Conservation (phyloP, 129 eudicot genomes). For the Calendula officinalis region DNA sequence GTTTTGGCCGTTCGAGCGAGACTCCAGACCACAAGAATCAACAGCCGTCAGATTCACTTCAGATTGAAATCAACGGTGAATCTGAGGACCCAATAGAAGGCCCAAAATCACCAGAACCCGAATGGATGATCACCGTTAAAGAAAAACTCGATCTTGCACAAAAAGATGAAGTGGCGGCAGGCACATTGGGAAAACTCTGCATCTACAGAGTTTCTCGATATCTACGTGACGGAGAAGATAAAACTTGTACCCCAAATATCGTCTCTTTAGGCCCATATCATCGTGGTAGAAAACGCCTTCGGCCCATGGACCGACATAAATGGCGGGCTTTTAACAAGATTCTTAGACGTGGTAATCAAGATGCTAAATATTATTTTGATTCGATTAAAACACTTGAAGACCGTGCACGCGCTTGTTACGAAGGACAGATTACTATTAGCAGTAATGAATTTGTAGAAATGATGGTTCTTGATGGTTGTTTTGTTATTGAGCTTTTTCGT, state of each 20-base stretch:
- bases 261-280: slow-evolving; percentile 92
- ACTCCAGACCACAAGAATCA: slow-evolving; percentile 17
- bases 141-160: slow-evolving; percentile 61
- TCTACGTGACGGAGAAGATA: slow-evolving; percentile 67
- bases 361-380: slow-evolving; percentile 51
- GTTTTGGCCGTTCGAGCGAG: slow-evolving; percentile 23
- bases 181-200: slow-evolving; percentile 66
- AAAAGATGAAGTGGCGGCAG: slow-evolving; percentile 57
- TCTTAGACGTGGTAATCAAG: slow-evolving; percentile 55
- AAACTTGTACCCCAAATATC: slow-evolving; percentile 69
- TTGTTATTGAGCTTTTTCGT: slow-evolving; percentile 77
- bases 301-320: slow-evolving; percentile 80
- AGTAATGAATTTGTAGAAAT: slow-evolving; percentile 80
- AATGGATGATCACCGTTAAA: slow-evolving; percentile 65
- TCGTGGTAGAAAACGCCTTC: slow-evolving; percentile 51
- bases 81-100: slow-evolving; percentile 20
- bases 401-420: slow-evolving; percentile 65
- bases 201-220: slow-evolving; percentile 74
- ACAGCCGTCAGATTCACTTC: slow-evolving; percentile 34
- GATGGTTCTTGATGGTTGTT: slow-evolving; percentile 90
- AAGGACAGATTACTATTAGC: slow-evolving; percentile 57
- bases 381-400: slow-evolving; percentile 61
- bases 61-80: slow-evolving; percentile 35
- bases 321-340: slow-evolving; percentile 76
- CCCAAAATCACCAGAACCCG: slow-evolving; percentile 47